phyloP scores from a whole-genome alignment of 2,329 filamentous ascomycete genomes.

The Pyrenochaeta sp. region DNA sequence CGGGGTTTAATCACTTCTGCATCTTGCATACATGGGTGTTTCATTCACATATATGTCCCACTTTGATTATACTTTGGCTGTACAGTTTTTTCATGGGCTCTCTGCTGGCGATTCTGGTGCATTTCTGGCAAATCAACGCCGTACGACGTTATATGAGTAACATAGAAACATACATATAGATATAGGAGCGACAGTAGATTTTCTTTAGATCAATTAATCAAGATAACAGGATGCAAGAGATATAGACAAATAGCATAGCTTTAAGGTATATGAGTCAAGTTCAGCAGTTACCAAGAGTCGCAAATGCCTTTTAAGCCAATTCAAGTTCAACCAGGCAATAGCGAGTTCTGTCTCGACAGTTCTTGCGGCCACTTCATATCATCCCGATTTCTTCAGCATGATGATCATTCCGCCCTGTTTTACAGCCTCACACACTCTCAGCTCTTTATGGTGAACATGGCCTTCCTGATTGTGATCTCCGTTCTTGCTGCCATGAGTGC shows the following conservation, averaged over 20 bases:
- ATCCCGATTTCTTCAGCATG: too few species aligned
- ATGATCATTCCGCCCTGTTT: not conserved
- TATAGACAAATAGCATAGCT: too few species aligned
- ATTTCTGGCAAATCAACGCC: not conserved
- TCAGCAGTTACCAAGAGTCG: not conserved
- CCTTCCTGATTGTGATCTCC: not conserved
- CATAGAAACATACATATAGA: not conserved
- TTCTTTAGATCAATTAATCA: not conserved
- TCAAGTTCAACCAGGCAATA: not conserved
- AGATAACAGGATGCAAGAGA: too few species aligned
- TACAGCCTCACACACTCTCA: not conserved
- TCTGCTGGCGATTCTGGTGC: not conserved
- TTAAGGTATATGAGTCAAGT: not conserved
- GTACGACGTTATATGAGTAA: not conserved
- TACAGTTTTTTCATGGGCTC: not conserved
- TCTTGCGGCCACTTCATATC: not conserved
- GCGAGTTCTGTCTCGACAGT: not conserved
- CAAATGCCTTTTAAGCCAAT: not conserved
- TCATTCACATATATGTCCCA: not conserved
- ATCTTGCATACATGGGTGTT: not conserved
- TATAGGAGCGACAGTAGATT: not conserved
- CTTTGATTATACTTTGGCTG: not conserved
- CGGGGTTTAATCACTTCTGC: not conserved
- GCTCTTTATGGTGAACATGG: not conserved
- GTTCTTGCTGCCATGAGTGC: not conserved